Base-by-base conservation (phyloP, 805 yeast genomes). In the Debaryomyces tyrocola region DNA sequence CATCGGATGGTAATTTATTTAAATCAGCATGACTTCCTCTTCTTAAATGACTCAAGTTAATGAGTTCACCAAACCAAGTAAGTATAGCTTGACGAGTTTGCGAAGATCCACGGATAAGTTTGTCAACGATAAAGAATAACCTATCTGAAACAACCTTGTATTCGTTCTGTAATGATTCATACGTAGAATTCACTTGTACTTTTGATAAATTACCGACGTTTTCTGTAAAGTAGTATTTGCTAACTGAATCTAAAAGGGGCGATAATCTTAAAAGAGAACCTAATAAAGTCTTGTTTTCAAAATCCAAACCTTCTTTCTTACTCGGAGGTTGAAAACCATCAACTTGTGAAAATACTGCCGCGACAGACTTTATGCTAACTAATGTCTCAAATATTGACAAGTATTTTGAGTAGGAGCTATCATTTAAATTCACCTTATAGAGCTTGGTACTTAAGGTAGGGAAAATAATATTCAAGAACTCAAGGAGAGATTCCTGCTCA, bases 31-130 rank as follows among this genome's bases (percentile, higher is more conserved):
- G 96, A 52, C 85, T 83, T 43, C 96, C 96, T 56, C 89, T 79
- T 67, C 98, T 82, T 54, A 89, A 77, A 64, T 90, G 97, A 61
- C 91, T 90, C 42, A 79, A 75, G 57, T 92, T 88, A n/a, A 89
- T 78, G 35, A 90, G 75, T 21, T 76, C 77, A 1, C 87, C 85
- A 64, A 91, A 82, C 74, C 84, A 90, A 40, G 74, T 67, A 54
- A 94, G 67, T 41, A 91, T 59, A 35, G 71, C 83, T 33, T 71
- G 70, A 50, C 98, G 78, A 0, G 96, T 78, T 10, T 70, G 68
- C 0, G 78, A 68, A 4, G 90, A 82, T 0, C 90, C 88, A 51
- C 98, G 76, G 11, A 94, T 79, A 38, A 94, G 75, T 56, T 79
- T 83, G 60, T 91, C 87, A 43, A 84, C 66, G 34, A 94, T 80